Percentiles rank a stretch among this genome's conserved stretches.
phyloP scores from a whole-genome alignment of 495 filamentous ascomycete genomes.

The Platismatia glauca region DNA sequence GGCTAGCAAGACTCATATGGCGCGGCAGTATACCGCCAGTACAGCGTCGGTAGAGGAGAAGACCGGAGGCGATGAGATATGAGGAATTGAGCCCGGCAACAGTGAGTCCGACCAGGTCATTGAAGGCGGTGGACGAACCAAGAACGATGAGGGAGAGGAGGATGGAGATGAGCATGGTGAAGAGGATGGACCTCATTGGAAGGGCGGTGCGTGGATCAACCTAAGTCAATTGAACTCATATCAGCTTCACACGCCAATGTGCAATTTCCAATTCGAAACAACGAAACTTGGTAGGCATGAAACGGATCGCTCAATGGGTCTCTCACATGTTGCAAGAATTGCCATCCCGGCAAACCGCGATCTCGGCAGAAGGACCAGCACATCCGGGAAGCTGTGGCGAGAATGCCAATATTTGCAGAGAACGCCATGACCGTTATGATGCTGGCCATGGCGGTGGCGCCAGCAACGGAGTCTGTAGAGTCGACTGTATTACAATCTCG shows the following conservation, averaged over 20 bases:
- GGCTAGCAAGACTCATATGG: not conserved
- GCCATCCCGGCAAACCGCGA: conserved; percentile 40
- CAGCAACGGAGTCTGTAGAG: conserved; percentile 26
- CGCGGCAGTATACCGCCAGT: not conserved
- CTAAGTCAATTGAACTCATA: not conserved
- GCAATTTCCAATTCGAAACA: not conserved
- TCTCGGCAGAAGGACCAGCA: conserved; percentile 49
- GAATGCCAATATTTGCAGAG: conserved; percentile 35
- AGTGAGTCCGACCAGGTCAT: conserved; percentile 27
- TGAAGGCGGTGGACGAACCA: conserved; percentile 40
- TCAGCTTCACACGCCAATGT: not conserved
- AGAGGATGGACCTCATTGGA: conserved; percentile 40
- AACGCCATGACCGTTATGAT: conserved; percentile 33
- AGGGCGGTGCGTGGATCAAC: conserved; percentile 36
- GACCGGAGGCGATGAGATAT: conserved; percentile 26
- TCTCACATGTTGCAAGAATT: conserved; percentile 31
- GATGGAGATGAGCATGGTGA: conserved; percentile 36
- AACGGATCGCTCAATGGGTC: not conserved
- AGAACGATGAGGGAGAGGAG: conserved; percentile 39
- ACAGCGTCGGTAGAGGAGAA: conserved; percentile 7
- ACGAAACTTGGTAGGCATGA: not conserved
- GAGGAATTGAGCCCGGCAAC: conserved; percentile 29
- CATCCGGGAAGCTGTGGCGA: conserved; percentile 46
- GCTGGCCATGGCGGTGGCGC: conserved; percentile 27
- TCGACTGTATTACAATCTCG: no score